A percentile compares a stretch with the other conserved stretches of the same genome.
Evolutionary conservation across 163 green algal genomes (phyloP).

Genomic region (Scenedesmus sp.): DNA sequence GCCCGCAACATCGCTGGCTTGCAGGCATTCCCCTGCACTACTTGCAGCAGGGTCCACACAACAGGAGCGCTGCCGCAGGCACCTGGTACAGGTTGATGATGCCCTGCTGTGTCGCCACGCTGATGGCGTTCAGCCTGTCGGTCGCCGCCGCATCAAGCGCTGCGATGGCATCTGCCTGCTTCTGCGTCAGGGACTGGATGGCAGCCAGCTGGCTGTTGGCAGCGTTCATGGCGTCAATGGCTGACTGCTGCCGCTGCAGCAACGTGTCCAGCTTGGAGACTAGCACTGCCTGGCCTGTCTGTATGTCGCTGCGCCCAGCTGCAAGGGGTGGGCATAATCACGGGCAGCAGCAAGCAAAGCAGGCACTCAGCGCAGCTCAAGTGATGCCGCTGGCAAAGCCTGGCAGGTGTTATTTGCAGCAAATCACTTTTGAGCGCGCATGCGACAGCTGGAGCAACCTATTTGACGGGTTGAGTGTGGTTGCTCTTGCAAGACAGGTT

Average conservation of each 20-base stretch:
- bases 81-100: constrained; percentile 74
- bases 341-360: background rate
- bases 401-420: too few relatives aligned
- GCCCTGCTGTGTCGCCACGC: constrained; percentile 68
- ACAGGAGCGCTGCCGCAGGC: background rate
- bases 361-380: background rate
- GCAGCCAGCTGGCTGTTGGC: constrained; percentile 57
- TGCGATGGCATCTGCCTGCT: constrained; percentile 64
- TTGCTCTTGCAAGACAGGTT: too few relatives aligned
- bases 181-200: constrained; percentile 63
- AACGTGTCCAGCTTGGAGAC: constrained; percentile 68
- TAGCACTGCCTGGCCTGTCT: constrained; percentile 64
- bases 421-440: too few relatives aligned
- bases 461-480: too few relatives aligned
- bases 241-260: constrained; percentile 75
- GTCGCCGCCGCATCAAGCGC: constrained; percentile 65
- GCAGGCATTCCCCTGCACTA: too few relatives aligned
- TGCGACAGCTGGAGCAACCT: too few relatives aligned
- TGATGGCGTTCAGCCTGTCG: constrained; percentile 71
- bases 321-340: background rate
- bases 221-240: constrained; percentile 63
- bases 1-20: too few relatives aligned
- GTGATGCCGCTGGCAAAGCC: too few relatives aligned
- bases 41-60: too few relatives aligned
- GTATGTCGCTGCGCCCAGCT: constrained; percentile 48